Base-by-base conservation (phyloP, 148 eudicot species). In the Rhododendron kiyosumense region DNA sequence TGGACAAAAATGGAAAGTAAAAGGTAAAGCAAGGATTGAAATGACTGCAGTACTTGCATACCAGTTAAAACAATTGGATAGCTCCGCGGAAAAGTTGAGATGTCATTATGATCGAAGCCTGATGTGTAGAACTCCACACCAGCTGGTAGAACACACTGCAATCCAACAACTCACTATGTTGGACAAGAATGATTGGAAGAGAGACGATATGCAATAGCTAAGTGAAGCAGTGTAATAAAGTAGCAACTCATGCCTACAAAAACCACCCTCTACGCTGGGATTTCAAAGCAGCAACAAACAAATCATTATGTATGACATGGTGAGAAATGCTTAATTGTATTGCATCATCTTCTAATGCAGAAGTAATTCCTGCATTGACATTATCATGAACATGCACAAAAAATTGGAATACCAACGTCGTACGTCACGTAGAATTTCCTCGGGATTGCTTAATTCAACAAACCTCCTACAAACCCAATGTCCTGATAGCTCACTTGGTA, bases 1-100 rank as follows among this genome's bases (percentile, higher is more conserved):
- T 71, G 61, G 54, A 69, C 59, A 71, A 13, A 28, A 18, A 26
- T 17, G 79, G 26, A 69, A 28, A 59, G 69, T 65, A 65, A 83
- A 65, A 67, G 36, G 18, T 7, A 43, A 45, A 45, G 7, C 24
- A 83, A 45, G 18, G 20, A 7, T 46, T 52, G 48, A 75, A 12
- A 87, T 78, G 41, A 79, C 20, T 84, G 22, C 26, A 20, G 30
- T n/a, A 51, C 30, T 41, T 46, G 77, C 91, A 78, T 91, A 95
- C 98, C 98, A 43, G 99, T 97, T 85, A 97, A 91, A 78, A 97
- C 99, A 88, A 97, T 95, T 84, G 99, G 99, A 92, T 97, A 97
- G 86, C 91, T 93, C 87, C 96, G 93, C 10, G 99, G 99, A 92
- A 89, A 88, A 24, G 98, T 93, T 75, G 91, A 91, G 51, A 87